Percentiles rank a stretch among this genome's conserved stretches.
Evolutionary conservation across 306 rosid species (phyloP).

Genomic region (Abrus precatorius): DNA sequence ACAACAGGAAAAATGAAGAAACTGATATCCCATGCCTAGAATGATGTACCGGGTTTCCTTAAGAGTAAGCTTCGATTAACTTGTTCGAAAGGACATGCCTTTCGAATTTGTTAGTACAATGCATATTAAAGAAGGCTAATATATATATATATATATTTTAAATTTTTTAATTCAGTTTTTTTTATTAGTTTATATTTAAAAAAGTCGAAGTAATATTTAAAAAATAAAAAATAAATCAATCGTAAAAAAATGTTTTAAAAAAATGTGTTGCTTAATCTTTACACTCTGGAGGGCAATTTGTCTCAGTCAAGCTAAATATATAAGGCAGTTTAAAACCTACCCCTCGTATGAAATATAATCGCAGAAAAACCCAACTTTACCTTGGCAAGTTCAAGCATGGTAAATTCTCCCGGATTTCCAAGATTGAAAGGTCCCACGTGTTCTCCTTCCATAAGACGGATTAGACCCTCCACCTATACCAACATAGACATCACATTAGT

Average conservation of each 20-base stretch:
- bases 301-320: background rate
- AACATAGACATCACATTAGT: slow-evolving; percentile 41
- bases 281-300: background rate
- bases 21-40: background rate
- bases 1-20: background rate
- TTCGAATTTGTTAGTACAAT: background rate
- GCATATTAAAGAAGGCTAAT: background rate
- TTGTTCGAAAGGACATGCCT: slow-evolving; percentile 6
- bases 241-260: too few relatives aligned
- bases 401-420: slow-evolving; percentile 99
- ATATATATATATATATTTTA: too few relatives aligned
- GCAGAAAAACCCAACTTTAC: slow-evolving; percentile 54
- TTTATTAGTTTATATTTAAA: too few relatives aligned
- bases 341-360: background rate
- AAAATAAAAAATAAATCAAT: too few relatives aligned
- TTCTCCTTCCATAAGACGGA: slow-evolving; percentile 99
- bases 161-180: too few relatives aligned
- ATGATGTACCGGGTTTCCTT: background rate
- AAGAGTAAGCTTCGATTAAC: background rate
- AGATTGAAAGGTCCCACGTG: slow-evolving; percentile 99
- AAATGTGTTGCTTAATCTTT: background rate
- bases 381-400: slow-evolving; percentile 99
- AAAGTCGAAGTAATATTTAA: too few relatives aligned
- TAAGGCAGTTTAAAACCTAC: background rate
- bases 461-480: slow-evolving; percentile 92